Evolutionary conservation across 1,139 yeast species (phyloP), one percentile per base, ranked within the genome.

Genomic region (Meyerozyma carpophila): DNA sequence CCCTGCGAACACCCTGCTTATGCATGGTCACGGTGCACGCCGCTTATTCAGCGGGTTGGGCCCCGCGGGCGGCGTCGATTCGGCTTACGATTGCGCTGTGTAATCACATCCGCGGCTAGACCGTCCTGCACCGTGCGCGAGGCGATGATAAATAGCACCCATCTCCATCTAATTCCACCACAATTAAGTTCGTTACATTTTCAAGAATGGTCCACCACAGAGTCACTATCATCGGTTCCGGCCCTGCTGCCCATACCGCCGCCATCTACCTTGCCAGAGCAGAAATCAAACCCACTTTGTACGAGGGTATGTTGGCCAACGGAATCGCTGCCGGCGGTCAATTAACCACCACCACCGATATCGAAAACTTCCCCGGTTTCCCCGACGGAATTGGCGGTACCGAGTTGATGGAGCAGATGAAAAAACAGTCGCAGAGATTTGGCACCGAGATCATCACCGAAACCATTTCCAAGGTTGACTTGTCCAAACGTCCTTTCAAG

Each of bases 261-360:
- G 98, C 98, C 55, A 88, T 93, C 66, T 93, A 93, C 68, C 76
- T 93, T 48, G 84, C 98, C 28, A 83, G 98, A 68, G 98, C 98
- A 34, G 98, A 93, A 73, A 82, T 90, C 63, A 84, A 86, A 69
- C 97, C 98, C 32, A 84, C 89, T 32, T 67, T 93, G 56, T 93
- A 88, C 69, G 98, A 93, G 71, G 98, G 98, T 57, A 75, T 93
- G 84, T 72, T 93, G 64, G 98, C 98, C 51, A 93, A 93, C 66
- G 98, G 98, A 52, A 81, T 91, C 55, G 98, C 98, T 42, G 97
- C 98, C 27, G 98, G 98, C 56, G 98, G 98, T 50, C 98, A 93
- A 71, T 78, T 93, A 58, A 93, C 98, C 53, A 93, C 98, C 53
- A 93, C 98, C 50, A 93, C 98, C 14, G 98, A 93, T 58, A 82